Evolutionary conservation across 2,329 filamentous ascomycete species (phyloP).

Genomic region (Emmonsiellopsis sp.): DNA sequence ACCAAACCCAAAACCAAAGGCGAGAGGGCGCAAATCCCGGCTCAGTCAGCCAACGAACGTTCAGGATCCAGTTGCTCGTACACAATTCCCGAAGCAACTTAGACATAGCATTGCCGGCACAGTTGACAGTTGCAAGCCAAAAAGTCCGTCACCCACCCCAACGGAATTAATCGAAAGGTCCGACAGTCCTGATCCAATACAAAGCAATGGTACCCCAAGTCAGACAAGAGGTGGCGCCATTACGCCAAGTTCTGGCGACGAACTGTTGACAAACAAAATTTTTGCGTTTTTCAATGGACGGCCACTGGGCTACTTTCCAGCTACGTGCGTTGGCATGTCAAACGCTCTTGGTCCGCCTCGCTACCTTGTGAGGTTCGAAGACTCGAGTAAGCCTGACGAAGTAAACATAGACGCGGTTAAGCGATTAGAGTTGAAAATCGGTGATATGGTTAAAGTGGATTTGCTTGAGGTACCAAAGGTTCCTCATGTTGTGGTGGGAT

Average conservation of each 20-base stretch:
- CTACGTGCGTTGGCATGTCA: slow-evolving; percentile 45
- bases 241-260: neutral
- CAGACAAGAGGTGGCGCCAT: neutral
- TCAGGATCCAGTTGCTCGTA: neutral
- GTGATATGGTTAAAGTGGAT: slow-evolving; percentile 40
- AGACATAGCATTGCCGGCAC: neutral
- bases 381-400: slow-evolving; percentile 29
- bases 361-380: slow-evolving; percentile 40
- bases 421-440: slow-evolving; percentile 35
- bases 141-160: slow-evolving; percentile 6
- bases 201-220: neutral
- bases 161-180: neutral
- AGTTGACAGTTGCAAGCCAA: neutral
- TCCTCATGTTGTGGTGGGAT: slow-evolving; percentile 35
- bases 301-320: slow-evolving; percentile 51
- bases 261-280: slow-evolving; percentile 43
- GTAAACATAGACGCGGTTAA: slow-evolving; percentile 33
- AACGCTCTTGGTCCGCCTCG: slow-evolving; percentile 29
- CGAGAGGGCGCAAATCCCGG: neutral
- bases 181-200: slow-evolving; percentile 1
- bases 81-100: neutral
- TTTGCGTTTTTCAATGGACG: slow-evolving; percentile 50
- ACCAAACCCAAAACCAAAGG: neutral
- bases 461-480: slow-evolving; percentile 33
- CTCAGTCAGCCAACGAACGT: neutral